These are phyloP conservation scores for Microbotryum lychnidis-dioicae DNA, from an alignment of 1,284 basidiomycete species.

Conservation along the genomic window DNA sequence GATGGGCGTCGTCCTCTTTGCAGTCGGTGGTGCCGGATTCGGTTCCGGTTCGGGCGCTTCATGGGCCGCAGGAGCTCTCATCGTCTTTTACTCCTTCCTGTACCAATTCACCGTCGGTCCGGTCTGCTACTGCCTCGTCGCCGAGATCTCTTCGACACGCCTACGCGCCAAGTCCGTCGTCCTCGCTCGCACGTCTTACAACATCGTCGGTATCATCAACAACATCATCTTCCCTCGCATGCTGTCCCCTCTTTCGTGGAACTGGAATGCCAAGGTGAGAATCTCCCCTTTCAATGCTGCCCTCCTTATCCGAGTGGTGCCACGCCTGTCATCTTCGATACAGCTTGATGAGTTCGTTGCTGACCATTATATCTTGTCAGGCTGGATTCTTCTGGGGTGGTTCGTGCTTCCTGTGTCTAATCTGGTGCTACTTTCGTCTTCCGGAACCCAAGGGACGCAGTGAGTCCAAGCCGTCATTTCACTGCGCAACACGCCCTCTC, in stretches of 20 bases:
- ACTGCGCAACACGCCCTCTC: too few relatives aligned
- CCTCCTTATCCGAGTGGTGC: neutral
- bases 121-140: constrained; percentile 44
- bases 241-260: constrained; percentile 46
- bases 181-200: constrained; percentile 45
- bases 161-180: constrained; percentile 48
- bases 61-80: constrained; percentile 42
- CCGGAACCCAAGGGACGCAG: constrained; percentile 41
- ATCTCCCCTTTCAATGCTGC: neutral
- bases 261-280: constrained; percentile 39
- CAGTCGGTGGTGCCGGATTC: constrained; percentile 46
- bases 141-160: constrained; percentile 44
- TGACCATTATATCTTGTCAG: too few relatives aligned
- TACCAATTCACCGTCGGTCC: constrained; percentile 43
- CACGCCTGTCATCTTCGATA: too few relatives aligned
- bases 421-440: constrained; percentile 39
- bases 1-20: constrained; percentile 43
- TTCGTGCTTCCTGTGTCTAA: constrained; percentile 39
- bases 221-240: constrained; percentile 44
- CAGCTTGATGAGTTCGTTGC: too few relatives aligned
- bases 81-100: constrained; percentile 44
- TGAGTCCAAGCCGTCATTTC: too few relatives aligned
- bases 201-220: constrained; percentile 39
- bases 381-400: constrained; percentile 41
- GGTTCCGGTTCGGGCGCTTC: constrained; percentile 17